These are phyloP conservation scores for Neurospora sp. DNA, from an alignment of 495 filamentous ascomycete species.

Conservation along the genomic window DNA sequence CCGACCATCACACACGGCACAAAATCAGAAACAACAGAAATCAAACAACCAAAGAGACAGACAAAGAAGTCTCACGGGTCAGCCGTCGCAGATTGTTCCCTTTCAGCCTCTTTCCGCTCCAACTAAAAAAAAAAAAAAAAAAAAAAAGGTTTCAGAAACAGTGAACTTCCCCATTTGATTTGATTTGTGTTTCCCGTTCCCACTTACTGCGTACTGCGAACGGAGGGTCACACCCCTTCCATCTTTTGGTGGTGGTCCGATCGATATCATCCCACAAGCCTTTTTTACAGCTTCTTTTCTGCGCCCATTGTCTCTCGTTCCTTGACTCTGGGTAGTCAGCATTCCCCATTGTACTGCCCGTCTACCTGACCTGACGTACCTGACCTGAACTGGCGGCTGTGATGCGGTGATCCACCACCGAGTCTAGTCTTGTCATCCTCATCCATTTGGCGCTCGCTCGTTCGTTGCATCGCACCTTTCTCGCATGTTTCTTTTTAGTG, in stretches of 20 bases:
- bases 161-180: neutral
- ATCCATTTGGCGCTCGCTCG: neutral
- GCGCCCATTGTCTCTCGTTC: neutral
- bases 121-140: neutral
- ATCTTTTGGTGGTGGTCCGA: neutral
- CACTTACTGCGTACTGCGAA: neutral
- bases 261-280: neutral
- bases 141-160: neutral
- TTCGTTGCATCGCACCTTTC: neutral
- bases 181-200: neutral
- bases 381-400: neutral
- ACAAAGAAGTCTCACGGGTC: neutral
- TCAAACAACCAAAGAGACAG: neutral
- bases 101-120: neutral
- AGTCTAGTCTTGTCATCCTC: neutral
- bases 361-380: neutral
- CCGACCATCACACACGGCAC: neutral
- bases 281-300: neutral
- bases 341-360: neutral
- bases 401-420: neutral
- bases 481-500: neutral
- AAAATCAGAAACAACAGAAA: neutral
- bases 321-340: neutral
- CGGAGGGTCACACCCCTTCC: neutral
- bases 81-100: neutral